phyloP scores from a whole-genome alignment of 2,329 filamentous ascomycete species.

The Hypoxylon sp. region DNA sequence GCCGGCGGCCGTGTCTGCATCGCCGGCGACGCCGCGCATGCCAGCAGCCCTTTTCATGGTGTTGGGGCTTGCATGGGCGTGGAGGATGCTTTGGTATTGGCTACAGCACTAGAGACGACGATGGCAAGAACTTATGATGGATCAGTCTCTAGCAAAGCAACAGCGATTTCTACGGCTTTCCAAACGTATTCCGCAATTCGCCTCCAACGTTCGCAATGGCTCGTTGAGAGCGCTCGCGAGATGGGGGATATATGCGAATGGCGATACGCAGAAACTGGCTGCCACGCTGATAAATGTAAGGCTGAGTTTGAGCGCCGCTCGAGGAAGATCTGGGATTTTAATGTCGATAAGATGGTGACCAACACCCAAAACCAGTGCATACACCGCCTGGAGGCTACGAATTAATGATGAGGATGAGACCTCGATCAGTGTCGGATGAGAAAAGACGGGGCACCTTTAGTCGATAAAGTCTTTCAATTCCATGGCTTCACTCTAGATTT shows the following conservation, averaged over 20 bases:
- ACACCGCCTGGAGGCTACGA: neutral
- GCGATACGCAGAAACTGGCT: slow-evolving; percentile 49
- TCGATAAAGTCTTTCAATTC: neutral
- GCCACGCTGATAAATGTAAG: slow-evolving; percentile 57
- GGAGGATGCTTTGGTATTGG: slow-evolving; percentile 64
- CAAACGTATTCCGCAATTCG: slow-evolving; percentile 57
- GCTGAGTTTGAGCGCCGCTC: slow-evolving; percentile 57
- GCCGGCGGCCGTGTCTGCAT: slow-evolving; percentile 60
- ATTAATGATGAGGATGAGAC: neutral
- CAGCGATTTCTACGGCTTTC: slow-evolving; percentile 53
- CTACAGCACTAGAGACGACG: slow-evolving; percentile 46
- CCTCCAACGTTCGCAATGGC: slow-evolving; percentile 60
- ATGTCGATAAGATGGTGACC: slow-evolving; percentile 55
- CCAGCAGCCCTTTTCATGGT: slow-evolving; percentile 65
- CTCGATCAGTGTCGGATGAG: neutral
- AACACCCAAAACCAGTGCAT: slow-evolving; percentile 31
- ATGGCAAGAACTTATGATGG: slow-evolving; percentile 40
- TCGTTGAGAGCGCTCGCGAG: slow-evolving; percentile 58
- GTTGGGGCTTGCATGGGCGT: slow-evolving; percentile 66
- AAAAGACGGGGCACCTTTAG: neutral
- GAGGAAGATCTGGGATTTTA: slow-evolving; percentile 57
- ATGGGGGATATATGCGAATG: slow-evolving; percentile 60
- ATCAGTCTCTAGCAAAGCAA: neutral
- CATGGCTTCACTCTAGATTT: too few species aligned
- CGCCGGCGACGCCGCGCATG: slow-evolving; percentile 68